A percentile compares a stretch with the other conserved stretches of the same genome.
These are phyloP conservation scores for Pestalotiopsis sp. DNA, from an alignment of 2,329 filamentous ascomycete species.

Conservation along the genomic window DNA sequence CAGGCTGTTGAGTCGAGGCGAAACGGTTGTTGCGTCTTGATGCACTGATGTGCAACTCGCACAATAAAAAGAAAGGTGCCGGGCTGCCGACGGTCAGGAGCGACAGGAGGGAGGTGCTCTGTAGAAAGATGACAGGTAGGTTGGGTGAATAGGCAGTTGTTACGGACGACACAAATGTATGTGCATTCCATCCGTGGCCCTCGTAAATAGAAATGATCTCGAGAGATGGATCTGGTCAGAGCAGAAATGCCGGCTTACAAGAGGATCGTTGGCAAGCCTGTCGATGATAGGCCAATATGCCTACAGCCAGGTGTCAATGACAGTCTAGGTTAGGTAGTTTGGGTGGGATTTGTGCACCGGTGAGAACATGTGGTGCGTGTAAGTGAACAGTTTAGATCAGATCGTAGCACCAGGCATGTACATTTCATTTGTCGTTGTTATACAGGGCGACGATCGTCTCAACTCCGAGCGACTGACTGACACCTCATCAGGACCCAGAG, in stretches of 20 bases:
- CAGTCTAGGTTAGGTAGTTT: not conserved
- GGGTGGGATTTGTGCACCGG: not conserved
- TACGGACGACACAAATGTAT: not conserved
- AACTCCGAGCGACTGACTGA: not conserved
- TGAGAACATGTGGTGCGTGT: not conserved
- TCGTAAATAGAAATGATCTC: not conserved
- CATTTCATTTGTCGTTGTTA: not conserved
- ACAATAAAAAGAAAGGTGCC: not conserved
- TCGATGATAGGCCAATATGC: too few species aligned
- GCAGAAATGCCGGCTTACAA: not conserved
- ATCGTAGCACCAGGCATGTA: not conserved
- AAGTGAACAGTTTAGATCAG: not conserved
- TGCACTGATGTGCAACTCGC: constrained; percentile 7
- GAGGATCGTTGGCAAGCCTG: not conserved
- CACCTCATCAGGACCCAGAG: not conserved
- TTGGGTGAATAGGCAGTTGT: not conserved
- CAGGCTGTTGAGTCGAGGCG: constrained; percentile 4
- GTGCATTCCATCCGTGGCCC: not conserved
- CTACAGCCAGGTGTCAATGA: too few species aligned
- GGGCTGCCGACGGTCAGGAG: not conserved
- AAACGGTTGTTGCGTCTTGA: constrained; percentile 5
- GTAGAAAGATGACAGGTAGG: not conserved
- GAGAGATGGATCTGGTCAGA: not conserved
- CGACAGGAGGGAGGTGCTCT: not conserved
- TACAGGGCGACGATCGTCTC: not conserved